Conservation (phyloP, 768 basidiomycete species). For the Lentinula aciculospora region DNA sequence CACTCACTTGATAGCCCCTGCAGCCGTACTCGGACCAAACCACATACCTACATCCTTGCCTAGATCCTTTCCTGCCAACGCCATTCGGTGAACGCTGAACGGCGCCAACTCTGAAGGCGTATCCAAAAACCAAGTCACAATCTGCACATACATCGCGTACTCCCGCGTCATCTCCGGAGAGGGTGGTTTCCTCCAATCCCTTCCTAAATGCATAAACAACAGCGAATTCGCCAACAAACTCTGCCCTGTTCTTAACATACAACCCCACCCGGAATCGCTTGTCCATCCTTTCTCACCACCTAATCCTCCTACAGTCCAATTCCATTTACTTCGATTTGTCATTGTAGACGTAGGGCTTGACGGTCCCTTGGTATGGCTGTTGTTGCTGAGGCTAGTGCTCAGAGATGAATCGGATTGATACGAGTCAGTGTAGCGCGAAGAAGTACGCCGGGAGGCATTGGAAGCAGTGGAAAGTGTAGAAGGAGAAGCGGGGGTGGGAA, state of each 20-base stretch:
- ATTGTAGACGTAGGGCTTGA: constrained; percentile 31
- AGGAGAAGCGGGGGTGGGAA: constrained; percentile 10
- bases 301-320: constrained; percentile 40
- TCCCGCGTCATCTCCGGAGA: constrained; percentile 50
- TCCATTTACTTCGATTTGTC: constrained; percentile 50
- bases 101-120: constrained; percentile 79
- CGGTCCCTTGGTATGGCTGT: constrained; percentile 10
- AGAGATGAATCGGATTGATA: constrained; percentile 9
- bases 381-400: constrained; percentile 4
- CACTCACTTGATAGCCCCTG: constrained; percentile 85
- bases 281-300: constrained; percentile 76
- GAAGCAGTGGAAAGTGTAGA: constrained; percentile 1
- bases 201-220: constrained; percentile 68
- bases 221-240: constrained; percentile 77
- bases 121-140: constrained; percentile 94
- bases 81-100: constrained; percentile 96
- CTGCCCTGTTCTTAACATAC: constrained; percentile 88
- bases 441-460: not conserved
- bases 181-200: constrained; percentile 83
- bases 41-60: constrained; percentile 96
- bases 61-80: constrained; percentile 87
- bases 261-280: constrained; percentile 86
- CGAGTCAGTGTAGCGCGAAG: constrained; percentile 7
- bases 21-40: constrained; percentile 98
- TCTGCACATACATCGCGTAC: constrained; percentile 85